Evolutionary conservation across 371 early-diverging fungal species (phyloP), one percentile per base, ranked within the genome.

Genomic region (Mortierella sp.): DNA sequence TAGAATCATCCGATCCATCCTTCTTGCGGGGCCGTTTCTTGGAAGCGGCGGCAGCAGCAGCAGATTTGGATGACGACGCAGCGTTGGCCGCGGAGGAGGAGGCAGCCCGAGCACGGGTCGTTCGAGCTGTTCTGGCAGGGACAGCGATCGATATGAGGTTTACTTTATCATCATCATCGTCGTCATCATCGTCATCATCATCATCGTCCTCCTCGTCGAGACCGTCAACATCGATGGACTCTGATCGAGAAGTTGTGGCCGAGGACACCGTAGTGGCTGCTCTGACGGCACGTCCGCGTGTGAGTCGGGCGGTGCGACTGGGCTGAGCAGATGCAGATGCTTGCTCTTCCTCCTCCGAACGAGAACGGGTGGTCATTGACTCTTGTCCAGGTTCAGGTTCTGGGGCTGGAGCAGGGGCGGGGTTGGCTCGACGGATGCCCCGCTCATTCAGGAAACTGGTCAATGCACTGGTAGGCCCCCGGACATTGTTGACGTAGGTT

Each of bases 381-480:
- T n/a, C n/a, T n/a, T n/a, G n/a, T n/a, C n/a, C n/a, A n/a, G n/a
- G n/a, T n/a, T n/a, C n/a, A n/a, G n/a, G n/a, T n/a, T n/a, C 28
- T 19, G 82, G 56, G 19, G 64, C 32, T 50, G 68, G 69, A 2
- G 32, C 44, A 53, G 70, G 59, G 21, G 70, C 66, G 32, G 70
- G 66, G 56, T 87, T 84, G 37, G 82, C 84, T 28, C 89, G 85
- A 43, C 79, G 64, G 79, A 93, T 93, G 23, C 90, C 90, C 57
- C 88, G 84, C 70, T 93, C 93, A 80, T 90, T 81, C 34, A 92
- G 67, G 50, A 91, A 92, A 46, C 87, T 89, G 31, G 84, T 86
- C 30, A 92, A 79, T 31, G 92, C 92, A 51, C 90, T 90, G 11
- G 90, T 84, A 4, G 92, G 91, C 0, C 92, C 91, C 26, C 87